Evolutionary conservation across 768 basidiomycete species (phyloP), one percentile per base, ranked within the genome.

Genomic region (Auricularia sp.): DNA sequence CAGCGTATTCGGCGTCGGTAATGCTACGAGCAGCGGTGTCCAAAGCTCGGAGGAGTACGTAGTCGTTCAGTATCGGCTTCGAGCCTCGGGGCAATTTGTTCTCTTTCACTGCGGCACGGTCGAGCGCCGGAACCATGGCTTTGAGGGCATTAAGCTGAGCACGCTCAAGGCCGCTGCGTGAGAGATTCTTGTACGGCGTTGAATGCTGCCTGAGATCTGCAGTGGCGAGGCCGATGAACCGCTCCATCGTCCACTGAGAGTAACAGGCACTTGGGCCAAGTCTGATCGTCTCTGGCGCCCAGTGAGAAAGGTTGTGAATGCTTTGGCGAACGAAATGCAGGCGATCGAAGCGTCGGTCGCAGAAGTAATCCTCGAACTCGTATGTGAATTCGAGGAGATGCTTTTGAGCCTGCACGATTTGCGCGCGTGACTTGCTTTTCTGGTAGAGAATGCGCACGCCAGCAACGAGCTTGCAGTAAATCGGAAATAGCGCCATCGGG

Each of bases 311-410:
- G 0, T 68, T 64, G 63, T 78, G 77, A 23, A 78, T 65, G 61
- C 73, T 70, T 29, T 71, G 76, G 1, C 68, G 47, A 10, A 73
- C 51, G 54, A 79, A 77, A 62, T 80, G 78, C n/a, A 80, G 60
- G 3, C 54, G 69, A 11, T 36, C 70, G 23, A 61, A 59, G 0
- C 61, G 23, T 0, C 66, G 67, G 29, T 75, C 72, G 61, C 71
- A 74, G 66, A 79, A 80, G 0, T 77, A 62, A 0, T 60, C n/a
- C 65, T 80, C 77, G 66, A 71, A 80, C 14, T 79, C 75, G 3
- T 65, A 58, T 1, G 65, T 63, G 65, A 75, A 79, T 10, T 69
- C 58, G 1, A 70, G 18, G 18, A 79, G 63, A 0, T 66, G 60
- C 0, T 23, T 12, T 16, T 78, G 72, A 0, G 72, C 75, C 1